Percentiles rank a stretch among this genome's conserved stretches.
Evolutionary conservation across 257 asterid genomes (phyloP).

Genomic region (Solanum ossicruentum): DNA sequence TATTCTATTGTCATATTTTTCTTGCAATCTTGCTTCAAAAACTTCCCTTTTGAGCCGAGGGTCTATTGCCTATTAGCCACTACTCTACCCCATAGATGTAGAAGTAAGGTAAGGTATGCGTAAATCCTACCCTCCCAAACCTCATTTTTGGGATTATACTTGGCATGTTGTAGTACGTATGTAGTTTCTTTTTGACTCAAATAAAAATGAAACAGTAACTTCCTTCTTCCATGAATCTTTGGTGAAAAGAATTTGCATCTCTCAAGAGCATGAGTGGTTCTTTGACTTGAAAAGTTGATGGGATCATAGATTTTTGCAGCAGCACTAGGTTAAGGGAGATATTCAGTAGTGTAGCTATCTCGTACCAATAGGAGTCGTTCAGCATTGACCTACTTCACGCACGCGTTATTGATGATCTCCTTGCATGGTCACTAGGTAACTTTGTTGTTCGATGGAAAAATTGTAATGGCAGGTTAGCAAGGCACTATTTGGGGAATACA

Average conservation of each 20-base stretch:
- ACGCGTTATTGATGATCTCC: background rate
- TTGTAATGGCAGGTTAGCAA: slow-evolving; percentile 65
- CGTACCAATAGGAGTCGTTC: background rate
- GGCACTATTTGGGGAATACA: slow-evolving; percentile 70
- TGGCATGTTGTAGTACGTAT: background rate
- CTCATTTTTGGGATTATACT: background rate
- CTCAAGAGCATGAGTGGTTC: background rate
- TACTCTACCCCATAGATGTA: background rate
- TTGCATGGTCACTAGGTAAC: background rate
- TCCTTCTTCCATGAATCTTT: background rate
- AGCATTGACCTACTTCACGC: background rate
- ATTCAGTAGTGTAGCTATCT: background rate
- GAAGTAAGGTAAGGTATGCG: background rate
- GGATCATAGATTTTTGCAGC: background rate
- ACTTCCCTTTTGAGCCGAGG: background rate
- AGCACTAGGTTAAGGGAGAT: background rate
- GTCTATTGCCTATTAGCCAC: background rate
- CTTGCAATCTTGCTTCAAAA: background rate
- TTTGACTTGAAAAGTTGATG: background rate
- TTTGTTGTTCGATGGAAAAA: background rate
- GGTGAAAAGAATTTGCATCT: background rate
- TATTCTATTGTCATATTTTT: background rate
- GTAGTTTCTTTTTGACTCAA: background rate
- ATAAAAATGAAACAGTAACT: background rate
- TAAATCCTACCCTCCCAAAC: background rate